Percentiles rank a stretch among this genome's conserved stretches.
Evolutionary conservation across 495 filamentous ascomycete species (phyloP).

Genomic region (Cercophora newfieldiana): DNA sequence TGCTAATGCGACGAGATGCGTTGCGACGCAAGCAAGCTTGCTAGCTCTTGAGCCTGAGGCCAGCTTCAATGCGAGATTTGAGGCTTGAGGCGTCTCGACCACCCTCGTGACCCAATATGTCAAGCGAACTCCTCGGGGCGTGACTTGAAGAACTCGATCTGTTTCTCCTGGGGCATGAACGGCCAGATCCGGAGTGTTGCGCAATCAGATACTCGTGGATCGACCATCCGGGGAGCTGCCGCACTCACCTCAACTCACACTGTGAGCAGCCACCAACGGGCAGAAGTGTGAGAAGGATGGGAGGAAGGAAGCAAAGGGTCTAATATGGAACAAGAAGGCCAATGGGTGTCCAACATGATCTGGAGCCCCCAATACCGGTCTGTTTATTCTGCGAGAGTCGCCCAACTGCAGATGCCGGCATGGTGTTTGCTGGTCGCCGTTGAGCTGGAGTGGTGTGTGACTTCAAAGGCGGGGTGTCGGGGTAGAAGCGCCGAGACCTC

Average conservation of each 20-base stretch:
- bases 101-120: not conserved
- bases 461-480: not conserved
- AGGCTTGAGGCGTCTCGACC: not conserved
- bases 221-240: not conserved
- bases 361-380: not conserved
- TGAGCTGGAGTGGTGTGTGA: not conserved
- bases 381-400: not conserved
- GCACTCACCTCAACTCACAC: not conserved
- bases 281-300: too few species aligned
- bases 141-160: not conserved
- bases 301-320: not conserved
- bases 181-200: not conserved
- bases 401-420: not conserved
- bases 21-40: not conserved
- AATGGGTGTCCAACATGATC: not conserved
- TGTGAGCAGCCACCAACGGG: too few species aligned
- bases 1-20: not conserved
- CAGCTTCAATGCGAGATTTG: too few species aligned
- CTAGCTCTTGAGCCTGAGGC: too few species aligned
- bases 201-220: not conserved
- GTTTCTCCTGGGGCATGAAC: not conserved
- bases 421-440: not conserved
- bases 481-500: not conserved
- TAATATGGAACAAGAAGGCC: not conserved
- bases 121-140: not conserved